These are phyloP conservation scores for Saccharum spontaneum DNA, from an alignment of 176 grass and related monocot species.

Conservation along the genomic window DNA sequence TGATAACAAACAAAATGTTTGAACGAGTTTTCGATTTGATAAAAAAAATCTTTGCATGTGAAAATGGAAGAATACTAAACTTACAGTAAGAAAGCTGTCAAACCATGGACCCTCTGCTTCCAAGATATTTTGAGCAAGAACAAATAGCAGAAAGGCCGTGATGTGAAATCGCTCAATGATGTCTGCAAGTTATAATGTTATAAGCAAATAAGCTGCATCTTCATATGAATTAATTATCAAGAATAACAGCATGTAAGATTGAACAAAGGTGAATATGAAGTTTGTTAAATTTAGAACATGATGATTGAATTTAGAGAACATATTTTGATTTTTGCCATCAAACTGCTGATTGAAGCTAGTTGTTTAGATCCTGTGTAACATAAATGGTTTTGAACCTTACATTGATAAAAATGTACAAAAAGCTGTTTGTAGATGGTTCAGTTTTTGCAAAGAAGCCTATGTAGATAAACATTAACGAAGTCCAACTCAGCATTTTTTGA, in stretches of 20 bases:
- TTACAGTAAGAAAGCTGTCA: constrained; percentile 81
- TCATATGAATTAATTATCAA: neutral
- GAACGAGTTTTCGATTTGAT: neutral
- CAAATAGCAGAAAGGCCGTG: constrained; percentile 86
- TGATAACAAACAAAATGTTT: constrained; percentile 28
- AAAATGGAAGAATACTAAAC: constrained; percentile 8
- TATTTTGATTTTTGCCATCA: constrained; percentile 4
- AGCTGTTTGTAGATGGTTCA: neutral
- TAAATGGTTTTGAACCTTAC: neutral
- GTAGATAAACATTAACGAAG: constrained; percentile 5
- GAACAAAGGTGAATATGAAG: neutral
- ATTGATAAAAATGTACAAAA: constrained; percentile 14
- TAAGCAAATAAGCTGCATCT: constrained; percentile 27
- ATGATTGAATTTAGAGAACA: constrained; percentile 7
- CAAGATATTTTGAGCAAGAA: constrained; percentile 97
- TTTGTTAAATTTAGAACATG: constrained; percentile 10
- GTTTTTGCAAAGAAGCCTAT: neutral
- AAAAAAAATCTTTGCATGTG: neutral
- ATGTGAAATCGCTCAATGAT: constrained; percentile 97
- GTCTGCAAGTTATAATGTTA: constrained; percentile 53
- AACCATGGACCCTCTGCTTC: constrained; percentile 97
- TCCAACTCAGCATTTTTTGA: neutral
- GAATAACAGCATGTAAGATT: neutral
- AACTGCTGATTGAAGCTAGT: constrained; percentile 18
- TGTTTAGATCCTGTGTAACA: neutral